Evolutionary conservation across 176 grass and related monocot species (phyloP).

Genomic region (Raddia distichophylla): DNA sequence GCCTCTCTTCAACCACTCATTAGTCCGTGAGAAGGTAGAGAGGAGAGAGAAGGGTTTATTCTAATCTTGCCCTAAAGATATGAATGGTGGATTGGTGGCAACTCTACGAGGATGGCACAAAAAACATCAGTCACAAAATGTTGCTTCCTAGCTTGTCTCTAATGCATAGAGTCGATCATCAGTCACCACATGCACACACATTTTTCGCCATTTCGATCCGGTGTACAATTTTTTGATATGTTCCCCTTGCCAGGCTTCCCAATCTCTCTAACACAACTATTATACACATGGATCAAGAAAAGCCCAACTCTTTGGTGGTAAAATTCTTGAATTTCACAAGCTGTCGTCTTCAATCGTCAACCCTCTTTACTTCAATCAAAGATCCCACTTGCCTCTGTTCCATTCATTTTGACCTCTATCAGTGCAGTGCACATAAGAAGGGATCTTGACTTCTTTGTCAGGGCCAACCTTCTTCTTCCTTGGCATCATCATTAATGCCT

Average conservation of each 20-base stretch:
- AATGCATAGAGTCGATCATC: constrained; percentile 24
- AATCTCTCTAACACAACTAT: constrained; percentile 42
- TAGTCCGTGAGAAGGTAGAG: too few species aligned
- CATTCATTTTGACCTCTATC: not conserved
- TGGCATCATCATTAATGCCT: too few species aligned
- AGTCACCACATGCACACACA: not conserved
- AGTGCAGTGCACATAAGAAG: not conserved
- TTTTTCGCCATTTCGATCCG: constrained; percentile 21
- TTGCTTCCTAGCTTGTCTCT: not conserved
- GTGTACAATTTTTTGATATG: not conserved
- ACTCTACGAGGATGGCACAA: too few species aligned
- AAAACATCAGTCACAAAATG: too few species aligned
- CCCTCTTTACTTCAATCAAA: not conserved
- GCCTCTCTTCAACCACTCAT: too few species aligned
- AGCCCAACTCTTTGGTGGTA: constrained; percentile 17
- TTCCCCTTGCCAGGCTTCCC: constrained; percentile 23
- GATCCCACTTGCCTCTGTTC: not conserved
- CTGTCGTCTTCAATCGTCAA: not conserved
- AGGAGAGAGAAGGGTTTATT: too few species aligned
- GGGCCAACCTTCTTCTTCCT: not conserved
- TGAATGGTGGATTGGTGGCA: too few species aligned
- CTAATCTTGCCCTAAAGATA: too few species aligned
- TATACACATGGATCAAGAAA: constrained; percentile 54
- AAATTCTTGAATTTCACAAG: not conserved
- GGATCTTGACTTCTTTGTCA: not conserved